A percentile compares a stretch with the other conserved stretches of the same genome.
Evolutionary conservation across 208 protist species (phyloP).

Genomic region (Wallacemonas sp.): DNA sequence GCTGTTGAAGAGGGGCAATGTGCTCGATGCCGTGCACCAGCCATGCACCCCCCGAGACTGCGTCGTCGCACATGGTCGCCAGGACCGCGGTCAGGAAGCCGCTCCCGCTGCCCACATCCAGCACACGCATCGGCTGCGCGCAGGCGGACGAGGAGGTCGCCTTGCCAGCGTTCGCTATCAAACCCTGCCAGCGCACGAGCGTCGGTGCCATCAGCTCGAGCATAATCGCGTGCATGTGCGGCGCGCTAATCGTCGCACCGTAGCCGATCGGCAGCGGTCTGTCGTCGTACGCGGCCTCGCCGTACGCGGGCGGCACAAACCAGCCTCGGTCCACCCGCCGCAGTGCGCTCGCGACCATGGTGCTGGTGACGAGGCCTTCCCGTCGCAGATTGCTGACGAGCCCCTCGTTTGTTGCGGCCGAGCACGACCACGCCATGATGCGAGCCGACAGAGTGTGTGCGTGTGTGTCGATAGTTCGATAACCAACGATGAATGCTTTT

Average conservation of each 20-base stretch:
- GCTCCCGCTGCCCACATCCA: slow-evolving; percentile 90
- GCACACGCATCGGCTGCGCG: slow-evolving; percentile 31
- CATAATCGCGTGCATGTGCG: slow-evolving; percentile 93
- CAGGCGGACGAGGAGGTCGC: slow-evolving; percentile 1
- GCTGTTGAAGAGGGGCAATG: slow-evolving; percentile 52
- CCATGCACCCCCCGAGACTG: slow-evolving; percentile 15
- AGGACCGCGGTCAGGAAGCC: slow-evolving; percentile 89
- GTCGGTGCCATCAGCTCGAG: slow-evolving; percentile 70
- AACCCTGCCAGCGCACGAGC: neutral
- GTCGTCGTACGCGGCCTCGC: slow-evolving; percentile 63
- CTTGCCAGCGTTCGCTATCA: neutral
- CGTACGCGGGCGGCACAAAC: slow-evolving; percentile 46
- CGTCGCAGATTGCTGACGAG: slow-evolving; percentile 61
- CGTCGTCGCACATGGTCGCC: slow-evolving; percentile 48
- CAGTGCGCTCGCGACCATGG: slow-evolving; percentile 62
- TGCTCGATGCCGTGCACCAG: slow-evolving; percentile 84
- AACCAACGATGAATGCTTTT: neutral
- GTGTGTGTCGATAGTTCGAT: neutral
- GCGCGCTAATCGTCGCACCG: slow-evolving; percentile 86
- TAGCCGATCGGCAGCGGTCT: slow-evolving; percentile 79
- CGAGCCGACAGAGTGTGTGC: slow-evolving; percentile 1
- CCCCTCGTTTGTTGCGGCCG: slow-evolving; percentile 58
- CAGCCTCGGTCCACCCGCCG: slow-evolving; percentile 71
- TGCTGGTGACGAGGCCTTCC: slow-evolving; percentile 51
- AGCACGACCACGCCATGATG: slow-evolving; percentile 84